phyloP scores from a whole-genome alignment of 1,139 yeast species.

The Suhomyces bribrorum region DNA sequence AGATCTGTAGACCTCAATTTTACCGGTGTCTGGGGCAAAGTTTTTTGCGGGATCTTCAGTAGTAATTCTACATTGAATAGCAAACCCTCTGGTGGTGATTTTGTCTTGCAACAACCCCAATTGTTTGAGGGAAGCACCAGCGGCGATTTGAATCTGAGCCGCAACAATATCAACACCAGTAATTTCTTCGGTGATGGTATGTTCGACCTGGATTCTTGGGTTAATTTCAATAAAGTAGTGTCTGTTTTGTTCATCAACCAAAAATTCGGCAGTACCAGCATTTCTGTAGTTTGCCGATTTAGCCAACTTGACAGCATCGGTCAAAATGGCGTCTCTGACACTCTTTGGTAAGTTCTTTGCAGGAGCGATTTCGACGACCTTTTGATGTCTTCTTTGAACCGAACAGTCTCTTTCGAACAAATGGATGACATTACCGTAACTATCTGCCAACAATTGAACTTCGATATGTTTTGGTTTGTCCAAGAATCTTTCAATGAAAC shows the following conservation, averaged over 20 bases:
- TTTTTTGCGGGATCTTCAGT: constrained; percentile 97
- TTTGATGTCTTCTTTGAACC: constrained; percentile 98
- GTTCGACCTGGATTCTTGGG: constrained; percentile 98
- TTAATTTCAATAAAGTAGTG: constrained; percentile 98
- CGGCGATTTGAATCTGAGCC: constrained; percentile 98
- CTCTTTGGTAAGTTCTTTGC: constrained; percentile 82
- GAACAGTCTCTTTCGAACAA: constrained; percentile 98
- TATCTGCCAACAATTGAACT: constrained; percentile 93
- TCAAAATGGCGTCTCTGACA: constrained; percentile 86
- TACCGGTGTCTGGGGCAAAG: constrained; percentile 99
- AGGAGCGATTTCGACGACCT: constrained; percentile 99
- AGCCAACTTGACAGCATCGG: constrained; percentile 94
- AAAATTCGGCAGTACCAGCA: constrained; percentile 98
- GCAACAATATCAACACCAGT: constrained; percentile 98
- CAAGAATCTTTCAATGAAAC: constrained; percentile 93
- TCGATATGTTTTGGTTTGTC: constrained; percentile 97
- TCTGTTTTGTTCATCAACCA: constrained; percentile 91
- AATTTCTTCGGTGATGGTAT: constrained; percentile 97
- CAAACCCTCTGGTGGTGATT: constrained; percentile 95
- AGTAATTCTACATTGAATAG: constrained; percentile 98
- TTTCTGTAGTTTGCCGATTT: constrained; percentile 85
- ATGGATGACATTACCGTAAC: constrained; percentile 92
- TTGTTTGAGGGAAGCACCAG: constrained; percentile 93
- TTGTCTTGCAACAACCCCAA: constrained; percentile 91
- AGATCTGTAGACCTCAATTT: constrained; percentile 95